phyloP scores from a whole-genome alignment of 2,329 filamentous ascomycete species.

The Decorospora gaudefroyi region DNA sequence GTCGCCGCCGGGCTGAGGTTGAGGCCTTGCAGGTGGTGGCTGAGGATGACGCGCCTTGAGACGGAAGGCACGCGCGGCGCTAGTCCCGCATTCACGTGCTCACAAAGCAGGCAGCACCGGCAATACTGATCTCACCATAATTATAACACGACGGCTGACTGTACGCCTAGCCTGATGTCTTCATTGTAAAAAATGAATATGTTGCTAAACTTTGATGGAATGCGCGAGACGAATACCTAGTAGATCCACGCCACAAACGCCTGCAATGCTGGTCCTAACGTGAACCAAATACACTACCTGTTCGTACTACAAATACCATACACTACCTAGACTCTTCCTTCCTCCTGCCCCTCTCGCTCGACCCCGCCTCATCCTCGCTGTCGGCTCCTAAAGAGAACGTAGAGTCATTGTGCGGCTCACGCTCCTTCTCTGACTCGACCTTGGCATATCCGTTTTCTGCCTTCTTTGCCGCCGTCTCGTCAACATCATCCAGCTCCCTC shows the following conservation, averaged over 20 bases:
- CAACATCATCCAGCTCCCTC: slow-evolving; percentile 61
- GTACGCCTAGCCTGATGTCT: too few species aligned
- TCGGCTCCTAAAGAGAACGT: slow-evolving; percentile 57
- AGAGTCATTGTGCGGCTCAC: slow-evolving; percentile 43
- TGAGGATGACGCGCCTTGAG: slow-evolving; percentile 38
- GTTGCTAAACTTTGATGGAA: too few species aligned
- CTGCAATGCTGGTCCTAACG: neutral
- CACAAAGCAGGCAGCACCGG: slow-evolving; percentile 3
- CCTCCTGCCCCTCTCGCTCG: slow-evolving; percentile 39
- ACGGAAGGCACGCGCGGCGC: slow-evolving; percentile 29
- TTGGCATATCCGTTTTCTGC: slow-evolving; percentile 32
- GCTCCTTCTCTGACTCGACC: slow-evolving; percentile 31
- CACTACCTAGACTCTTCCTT: slow-evolving; percentile 34
- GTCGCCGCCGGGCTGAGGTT: slow-evolving; percentile 28
- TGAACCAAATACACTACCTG: neutral
- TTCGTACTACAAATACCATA: neutral
- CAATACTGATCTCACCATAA: too few species aligned
- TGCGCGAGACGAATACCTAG: neutral
- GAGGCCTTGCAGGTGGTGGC: slow-evolving; percentile 34
- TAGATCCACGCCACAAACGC: neutral
- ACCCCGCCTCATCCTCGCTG: slow-evolving; percentile 45
- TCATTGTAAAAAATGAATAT: too few species aligned
- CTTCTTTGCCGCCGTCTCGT: slow-evolving; percentile 33
- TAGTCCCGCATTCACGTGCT: slow-evolving; percentile 24
- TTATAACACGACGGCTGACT: too few species aligned